A percentile compares a stretch with the other conserved stretches of the same genome.
Evolutionary conservation across 345 rosid species (phyloP).

Genomic region (Theobroma cacao): DNA sequence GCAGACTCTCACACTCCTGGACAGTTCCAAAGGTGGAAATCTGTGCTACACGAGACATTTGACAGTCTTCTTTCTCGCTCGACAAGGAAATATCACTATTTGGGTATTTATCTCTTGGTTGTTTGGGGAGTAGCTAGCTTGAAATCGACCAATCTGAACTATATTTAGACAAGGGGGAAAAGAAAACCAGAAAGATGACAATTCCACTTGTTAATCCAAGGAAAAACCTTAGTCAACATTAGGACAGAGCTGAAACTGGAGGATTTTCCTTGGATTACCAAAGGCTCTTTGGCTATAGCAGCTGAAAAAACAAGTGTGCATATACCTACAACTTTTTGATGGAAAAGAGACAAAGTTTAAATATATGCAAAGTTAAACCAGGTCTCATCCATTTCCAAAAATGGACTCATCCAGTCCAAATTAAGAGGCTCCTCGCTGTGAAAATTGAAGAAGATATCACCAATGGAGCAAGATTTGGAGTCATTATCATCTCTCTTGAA

Average conservation of each 20-base stretch:
- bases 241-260: not conserved
- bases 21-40: not conserved
- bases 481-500: not conserved
- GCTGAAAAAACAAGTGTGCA: not conserved
- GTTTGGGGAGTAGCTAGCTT: not conserved
- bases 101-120: too few relatives aligned
- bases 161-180: not conserved
- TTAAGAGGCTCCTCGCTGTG: conserved; percentile 28
- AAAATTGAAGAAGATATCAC: conserved; percentile 22
- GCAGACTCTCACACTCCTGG: not conserved
- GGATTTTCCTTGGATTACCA: conserved; percentile 9
- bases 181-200: not conserved
- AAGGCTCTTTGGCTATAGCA: not conserved
- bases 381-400: conserved; percentile 34
- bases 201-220: not conserved
- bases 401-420: conserved; percentile 44
- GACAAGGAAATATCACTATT: not conserved
- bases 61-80: not conserved
- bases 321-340: not conserved
- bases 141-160: not conserved
- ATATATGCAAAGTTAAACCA: conserved; percentile 20
- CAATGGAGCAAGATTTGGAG: conserved; percentile 11
- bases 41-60: not conserved
- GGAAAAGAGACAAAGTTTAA: not conserved
- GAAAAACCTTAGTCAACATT: not conserved